A percentile compares a stretch with the other conserved stretches of the same genome.
These are phyloP conservation scores for Verticillium klebahnii DNA, from an alignment of 2,329 filamentous ascomycete genomes.

Conservation along the genomic window DNA sequence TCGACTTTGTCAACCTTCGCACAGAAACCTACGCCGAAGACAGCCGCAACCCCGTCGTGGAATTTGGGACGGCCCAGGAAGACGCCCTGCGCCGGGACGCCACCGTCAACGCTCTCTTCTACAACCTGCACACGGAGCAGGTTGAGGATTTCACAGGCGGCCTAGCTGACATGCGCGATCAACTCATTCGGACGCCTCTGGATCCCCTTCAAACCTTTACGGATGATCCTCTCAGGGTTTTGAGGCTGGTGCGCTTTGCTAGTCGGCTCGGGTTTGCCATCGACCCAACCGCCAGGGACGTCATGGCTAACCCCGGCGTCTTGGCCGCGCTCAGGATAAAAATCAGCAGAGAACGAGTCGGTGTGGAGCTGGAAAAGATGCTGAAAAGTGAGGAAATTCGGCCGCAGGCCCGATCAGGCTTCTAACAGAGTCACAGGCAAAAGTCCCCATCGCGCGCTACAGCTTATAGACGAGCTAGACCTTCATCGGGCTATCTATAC, in stretches of 20 bases:
- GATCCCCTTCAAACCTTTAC: slow-evolving; percentile 89
- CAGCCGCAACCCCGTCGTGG: slow-evolving; percentile 85
- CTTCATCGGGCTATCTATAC: slow-evolving; percentile 73
- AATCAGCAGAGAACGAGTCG: slow-evolving; percentile 87
- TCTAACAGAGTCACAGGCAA: slow-evolving; percentile 36
- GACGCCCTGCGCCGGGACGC: slow-evolving; percentile 88
- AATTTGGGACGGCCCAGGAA: slow-evolving; percentile 88
- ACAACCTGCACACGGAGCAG: slow-evolving; percentile 74
- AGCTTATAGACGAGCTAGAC: slow-evolving; percentile 59
- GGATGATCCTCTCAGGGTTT: slow-evolving; percentile 84
- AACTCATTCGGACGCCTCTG: slow-evolving; percentile 78
- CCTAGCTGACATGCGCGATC: slow-evolving; percentile 65
- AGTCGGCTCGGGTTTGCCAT: slow-evolving; percentile 79
- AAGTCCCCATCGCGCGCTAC: slow-evolving; percentile 56
- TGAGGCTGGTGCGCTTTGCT: slow-evolving; percentile 85
- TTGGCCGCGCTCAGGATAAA: slow-evolving; percentile 75
- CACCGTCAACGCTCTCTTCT: slow-evolving; percentile 93
- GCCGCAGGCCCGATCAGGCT: background rate
- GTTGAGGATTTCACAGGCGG: slow-evolving; percentile 87
- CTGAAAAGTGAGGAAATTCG: slow-evolving; percentile 53
- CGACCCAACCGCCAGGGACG: slow-evolving; percentile 60
- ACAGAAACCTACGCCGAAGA: slow-evolving; percentile 89
- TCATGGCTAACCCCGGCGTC: slow-evolving; percentile 78
- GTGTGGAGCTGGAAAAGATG: slow-evolving; percentile 88
- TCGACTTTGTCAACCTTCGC: slow-evolving; percentile 91